Conservation (phyloP, 805 yeast genomes). For the Saccharomycopsis fibuligera region DNA sequence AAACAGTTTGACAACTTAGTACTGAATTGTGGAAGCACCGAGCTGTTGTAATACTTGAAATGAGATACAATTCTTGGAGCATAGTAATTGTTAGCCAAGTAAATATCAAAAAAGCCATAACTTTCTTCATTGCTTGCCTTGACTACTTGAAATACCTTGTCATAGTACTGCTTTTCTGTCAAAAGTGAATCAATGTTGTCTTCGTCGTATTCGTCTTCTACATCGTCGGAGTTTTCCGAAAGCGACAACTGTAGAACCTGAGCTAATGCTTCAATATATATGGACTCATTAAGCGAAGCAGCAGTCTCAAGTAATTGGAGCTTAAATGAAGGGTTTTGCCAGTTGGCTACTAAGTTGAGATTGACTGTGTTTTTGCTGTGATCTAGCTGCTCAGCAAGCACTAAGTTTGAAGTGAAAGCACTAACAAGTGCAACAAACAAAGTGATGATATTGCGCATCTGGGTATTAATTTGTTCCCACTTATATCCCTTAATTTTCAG, state of each 20-base stretch:
- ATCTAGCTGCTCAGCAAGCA: not conserved
- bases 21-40: conserved; percentile 28
- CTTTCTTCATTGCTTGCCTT: not conserved
- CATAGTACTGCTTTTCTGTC: conserved; percentile 12
- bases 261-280: conserved; percentile 32
- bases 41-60: conserved; percentile 41
- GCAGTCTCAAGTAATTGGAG: conserved; percentile 39
- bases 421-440: too few relatives aligned
- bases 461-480: too few relatives aligned
- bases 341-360: conserved; percentile 32
- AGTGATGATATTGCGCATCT: too few relatives aligned
- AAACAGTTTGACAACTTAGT: conserved; percentile 21
- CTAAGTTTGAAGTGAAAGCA: not conserved
- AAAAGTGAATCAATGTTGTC: not conserved
- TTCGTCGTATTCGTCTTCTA: conserved; percentile 3
- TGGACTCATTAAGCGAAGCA: conserved; percentile 30
- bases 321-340: conserved; percentile 37
- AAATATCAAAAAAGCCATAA: conserved; percentile 15
- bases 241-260: conserved; percentile 23
- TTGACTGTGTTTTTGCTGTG: conserved; percentile 24
- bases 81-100: conserved; percentile 33
- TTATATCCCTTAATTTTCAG: too few relatives aligned
- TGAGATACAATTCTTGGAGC: conserved; percentile 66
- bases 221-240: conserved; percentile 14
- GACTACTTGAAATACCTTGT: too few relatives aligned